A percentile compares a stretch with the other conserved stretches of the same genome.
Conservation (phyloP, 805 yeast species). For the Candida stauntonica region DNA sequence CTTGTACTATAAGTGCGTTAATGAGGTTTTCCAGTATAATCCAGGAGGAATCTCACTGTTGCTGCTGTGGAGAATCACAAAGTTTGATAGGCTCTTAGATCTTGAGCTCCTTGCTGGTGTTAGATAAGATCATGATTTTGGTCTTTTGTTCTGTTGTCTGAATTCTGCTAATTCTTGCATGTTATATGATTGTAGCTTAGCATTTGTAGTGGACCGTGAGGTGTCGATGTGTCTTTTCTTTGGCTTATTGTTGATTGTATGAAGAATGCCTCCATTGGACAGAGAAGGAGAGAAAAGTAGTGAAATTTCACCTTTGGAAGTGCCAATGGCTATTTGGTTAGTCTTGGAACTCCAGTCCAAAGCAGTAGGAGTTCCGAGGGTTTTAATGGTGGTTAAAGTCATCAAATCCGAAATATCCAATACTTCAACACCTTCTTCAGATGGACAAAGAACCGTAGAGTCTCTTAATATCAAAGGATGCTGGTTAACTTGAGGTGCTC, state of each 20-base stretch:
- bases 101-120: background rate
- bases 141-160: slow-evolving; percentile 14
- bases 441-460: too few species aligned
- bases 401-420: slow-evolving; percentile 22
- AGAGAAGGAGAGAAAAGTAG: slow-evolving; percentile 19
- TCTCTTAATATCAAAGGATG: too few species aligned
- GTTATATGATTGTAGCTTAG: slow-evolving; percentile 15
- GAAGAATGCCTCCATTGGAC: slow-evolving; percentile 22
- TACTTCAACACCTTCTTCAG: slow-evolving; percentile 6
- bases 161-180: slow-evolving; percentile 18
- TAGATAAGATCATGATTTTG: too few species aligned
- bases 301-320: slow-evolving; percentile 9
- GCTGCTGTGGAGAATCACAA: background rate
- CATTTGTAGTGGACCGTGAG: slow-evolving; percentile 5
- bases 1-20: slow-evolving; percentile 1
- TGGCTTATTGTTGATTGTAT: slow-evolving; percentile 17
- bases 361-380: slow-evolving; percentile 11
- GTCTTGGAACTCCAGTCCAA: slow-evolving; percentile 20
- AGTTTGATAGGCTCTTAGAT: background rate
- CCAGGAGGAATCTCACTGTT: background rate
- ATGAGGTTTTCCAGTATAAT: background rate
- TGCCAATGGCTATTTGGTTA: slow-evolving; percentile 26
- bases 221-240: slow-evolving; percentile 19
- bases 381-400: slow-evolving; percentile 8
- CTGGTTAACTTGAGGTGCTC: too few species aligned